A percentile compares a stretch with the other conserved stretches of the same genome.
These are phyloP conservation scores for Talaromyces pinophilus DNA, from an alignment of 2,329 filamentous ascomycete genomes.

Conservation along the genomic window DNA sequence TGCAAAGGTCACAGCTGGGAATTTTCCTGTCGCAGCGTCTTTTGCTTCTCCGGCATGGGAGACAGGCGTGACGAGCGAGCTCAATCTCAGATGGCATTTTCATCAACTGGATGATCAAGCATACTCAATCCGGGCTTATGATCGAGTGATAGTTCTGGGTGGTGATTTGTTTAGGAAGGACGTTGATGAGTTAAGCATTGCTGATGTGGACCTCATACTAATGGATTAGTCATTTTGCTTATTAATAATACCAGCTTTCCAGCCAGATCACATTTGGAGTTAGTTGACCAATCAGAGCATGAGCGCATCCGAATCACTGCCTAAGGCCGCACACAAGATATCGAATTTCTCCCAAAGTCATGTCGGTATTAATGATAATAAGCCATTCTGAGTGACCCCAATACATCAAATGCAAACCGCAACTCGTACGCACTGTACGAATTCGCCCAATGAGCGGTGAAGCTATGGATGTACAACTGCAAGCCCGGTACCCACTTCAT, in stretches of 20 bases:
- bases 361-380: not conserved
- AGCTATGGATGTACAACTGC: not conserved
- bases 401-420: not conserved
- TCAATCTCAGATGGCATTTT: not conserved
- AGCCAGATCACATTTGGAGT: not conserved
- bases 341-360: not conserved
- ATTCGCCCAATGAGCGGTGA: slow-evolving; percentile 11
- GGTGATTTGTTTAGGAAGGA: not conserved
- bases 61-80: not conserved
- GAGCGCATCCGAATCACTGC: not conserved
- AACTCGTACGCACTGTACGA: not conserved
- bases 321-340: not conserved
- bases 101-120: not conserved
- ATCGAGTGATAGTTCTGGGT: not conserved
- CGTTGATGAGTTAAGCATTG: not conserved
- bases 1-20: slow-evolving; percentile 1
- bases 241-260: not conserved
- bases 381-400: not conserved
- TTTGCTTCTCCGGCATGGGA: not conserved
- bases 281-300: not conserved
- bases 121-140: not conserved
- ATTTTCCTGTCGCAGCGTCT: not conserved
- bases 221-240: not conserved
- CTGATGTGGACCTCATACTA: not conserved
- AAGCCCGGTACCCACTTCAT: slow-evolving; percentile 5